A percentile compares a stretch with the other conserved stretches of the same genome.
Evolutionary conservation across 805 yeast genomes (phyloP).

Genomic region (Metschnikowia cerradonensis): DNA sequence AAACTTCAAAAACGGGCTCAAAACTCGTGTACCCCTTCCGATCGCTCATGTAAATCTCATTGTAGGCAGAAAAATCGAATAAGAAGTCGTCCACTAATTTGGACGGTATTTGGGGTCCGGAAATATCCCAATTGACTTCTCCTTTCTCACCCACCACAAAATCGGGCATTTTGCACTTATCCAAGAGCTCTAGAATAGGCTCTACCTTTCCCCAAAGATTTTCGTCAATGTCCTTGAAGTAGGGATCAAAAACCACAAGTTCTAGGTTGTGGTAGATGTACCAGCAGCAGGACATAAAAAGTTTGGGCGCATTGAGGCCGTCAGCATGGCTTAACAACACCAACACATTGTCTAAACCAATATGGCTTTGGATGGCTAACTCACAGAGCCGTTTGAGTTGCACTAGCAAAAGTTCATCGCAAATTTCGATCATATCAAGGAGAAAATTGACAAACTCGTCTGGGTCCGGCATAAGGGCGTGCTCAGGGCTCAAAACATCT

Average conservation of each 20-base stretch:
- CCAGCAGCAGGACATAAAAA: conserved; percentile 63
- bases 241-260: conserved; percentile 48
- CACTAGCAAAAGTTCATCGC: conserved; percentile 61
- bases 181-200: conserved; percentile 23
- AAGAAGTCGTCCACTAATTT: conserved; percentile 17
- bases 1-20: conserved; percentile 33
- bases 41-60: conserved; percentile 34
- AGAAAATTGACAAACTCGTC: conserved; percentile 49
- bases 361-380: conserved; percentile 51
- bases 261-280: conserved; percentile 65
- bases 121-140: conserved; percentile 9
- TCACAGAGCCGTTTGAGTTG: conserved; percentile 62
- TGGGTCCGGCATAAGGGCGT: conserved; percentile 24
- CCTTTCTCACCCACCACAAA: conserved; percentile 19
- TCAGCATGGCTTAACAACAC: conserved; percentile 53
- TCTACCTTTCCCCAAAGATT: conserved; percentile 28
- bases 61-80: conserved; percentile 18
- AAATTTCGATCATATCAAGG: conserved; percentile 54
- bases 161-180: conserved; percentile 24
- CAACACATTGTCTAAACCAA: conserved; percentile 57
- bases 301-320: conserved; percentile 45
- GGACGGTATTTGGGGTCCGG: not conserved
- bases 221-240: conserved; percentile 25
- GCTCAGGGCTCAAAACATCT: conserved; percentile 17
- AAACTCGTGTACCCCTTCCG: conserved; percentile 30